Evolutionary conservation across 257 asterid genomes (phyloP).

Genomic region (Henckelia pumila): DNA sequence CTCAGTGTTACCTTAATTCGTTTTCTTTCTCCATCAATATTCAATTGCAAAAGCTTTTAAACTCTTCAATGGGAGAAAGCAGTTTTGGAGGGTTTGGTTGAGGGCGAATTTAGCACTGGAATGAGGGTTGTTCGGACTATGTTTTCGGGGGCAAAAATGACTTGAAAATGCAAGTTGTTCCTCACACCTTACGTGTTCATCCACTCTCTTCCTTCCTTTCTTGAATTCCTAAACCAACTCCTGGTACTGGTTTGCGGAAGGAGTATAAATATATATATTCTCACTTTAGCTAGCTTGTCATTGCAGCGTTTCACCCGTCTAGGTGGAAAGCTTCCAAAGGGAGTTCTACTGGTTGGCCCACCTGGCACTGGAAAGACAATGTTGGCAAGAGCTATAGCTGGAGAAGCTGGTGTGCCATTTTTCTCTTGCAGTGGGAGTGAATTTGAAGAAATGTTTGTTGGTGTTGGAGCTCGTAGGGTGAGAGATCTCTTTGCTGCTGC

Average conservation of each 20-base stretch:
- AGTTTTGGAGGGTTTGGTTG: background rate
- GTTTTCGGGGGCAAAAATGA: no score
- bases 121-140: no score
- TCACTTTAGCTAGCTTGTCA: conserved; percentile 30
- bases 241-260: background rate
- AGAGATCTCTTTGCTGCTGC: conserved; percentile 93
- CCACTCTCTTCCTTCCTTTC: background rate
- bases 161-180: no score
- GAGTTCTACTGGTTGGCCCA: conserved; percentile 92
- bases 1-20: background rate
- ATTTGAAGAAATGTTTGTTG: conserved; percentile 97
- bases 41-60: background rate
- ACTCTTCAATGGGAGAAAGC: background rate
- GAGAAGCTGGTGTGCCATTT: conserved; percentile 98
- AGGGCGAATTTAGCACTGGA: background rate
- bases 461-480: conserved; percentile 97
- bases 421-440: conserved; percentile 98
- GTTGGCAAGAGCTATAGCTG: conserved; percentile 98
- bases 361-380: conserved; percentile 98
- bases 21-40: no score
- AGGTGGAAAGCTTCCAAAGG: conserved; percentile 98
- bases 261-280: conserved; percentile 13
- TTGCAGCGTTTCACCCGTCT: conserved; percentile 88
- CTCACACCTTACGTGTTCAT: background rate
- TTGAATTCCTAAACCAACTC: background rate